phyloP scores from a whole-genome alignment of 257 asterid species.

The Cinchona pubescens region DNA sequence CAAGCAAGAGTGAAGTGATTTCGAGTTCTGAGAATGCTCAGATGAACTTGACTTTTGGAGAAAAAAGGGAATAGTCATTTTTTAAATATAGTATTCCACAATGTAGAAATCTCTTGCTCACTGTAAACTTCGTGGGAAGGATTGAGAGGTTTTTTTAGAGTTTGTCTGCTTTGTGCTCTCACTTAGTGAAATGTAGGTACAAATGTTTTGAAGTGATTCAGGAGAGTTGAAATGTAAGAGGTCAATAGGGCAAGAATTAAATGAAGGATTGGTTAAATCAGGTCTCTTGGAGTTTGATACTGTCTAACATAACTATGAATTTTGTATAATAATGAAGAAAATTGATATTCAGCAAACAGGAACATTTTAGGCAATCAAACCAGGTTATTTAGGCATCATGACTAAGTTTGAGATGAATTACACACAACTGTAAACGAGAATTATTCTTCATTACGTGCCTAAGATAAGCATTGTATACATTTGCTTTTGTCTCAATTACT shows the following conservation, averaged over 20 bases:
- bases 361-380: neutral
- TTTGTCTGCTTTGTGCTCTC: neutral
- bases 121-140: neutral
- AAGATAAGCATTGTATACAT: neutral
- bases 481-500: neutral
- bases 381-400: neutral
- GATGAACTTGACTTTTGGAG: neutral
- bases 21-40: neutral
- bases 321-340: neutral
- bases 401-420: neutral
- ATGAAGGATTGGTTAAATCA: neutral
- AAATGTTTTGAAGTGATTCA: too few species aligned
- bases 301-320: neutral
- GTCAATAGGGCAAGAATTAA: neutral
- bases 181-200: neutral
- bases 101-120: neutral
- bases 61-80: neutral
- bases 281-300: neutral
- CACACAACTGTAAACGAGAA: neutral
- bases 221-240: neutral
- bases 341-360: neutral
- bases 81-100: neutral
- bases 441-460: neutral
- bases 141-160: neutral
- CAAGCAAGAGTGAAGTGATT: neutral